Conservation (phyloP, 1,284 basidiomycete genomes). For the Agroathelia rolfsii region DNA sequence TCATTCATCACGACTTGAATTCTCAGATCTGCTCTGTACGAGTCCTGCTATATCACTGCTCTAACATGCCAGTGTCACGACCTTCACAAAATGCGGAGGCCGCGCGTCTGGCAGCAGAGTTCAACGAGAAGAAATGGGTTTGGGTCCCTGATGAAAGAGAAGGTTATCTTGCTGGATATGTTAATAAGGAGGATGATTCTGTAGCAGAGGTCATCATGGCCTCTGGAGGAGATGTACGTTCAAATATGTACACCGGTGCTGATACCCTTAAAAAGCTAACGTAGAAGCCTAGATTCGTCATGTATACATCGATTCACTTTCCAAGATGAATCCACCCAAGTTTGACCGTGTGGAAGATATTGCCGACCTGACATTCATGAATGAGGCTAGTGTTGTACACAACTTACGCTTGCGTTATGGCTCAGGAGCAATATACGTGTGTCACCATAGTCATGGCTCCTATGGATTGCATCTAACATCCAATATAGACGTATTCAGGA, state of each 20-base stretch:
- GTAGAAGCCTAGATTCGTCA: conserved; percentile 45
- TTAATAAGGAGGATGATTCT: conserved; percentile 76
- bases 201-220: conserved; percentile 74
- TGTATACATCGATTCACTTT: conserved; percentile 70
- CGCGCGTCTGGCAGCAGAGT: conserved; percentile 88
- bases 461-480: conserved; percentile 6
- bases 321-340: conserved; percentile 97
- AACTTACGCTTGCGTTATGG: conserved; percentile 90
- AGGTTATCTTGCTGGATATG: conserved; percentile 87
- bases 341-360: conserved; percentile 98
- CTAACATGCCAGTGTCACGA: conserved; percentile 43
- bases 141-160: conserved; percentile 89
- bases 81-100: conserved; percentile 60
- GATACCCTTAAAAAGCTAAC: conserved; percentile 5
- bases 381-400: conserved; percentile 98
- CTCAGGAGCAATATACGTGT: conserved; percentile 89
- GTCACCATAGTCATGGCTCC: conserved; percentile 23
- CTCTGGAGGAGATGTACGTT: conserved; percentile 63
- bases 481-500: conserved; percentile 82
- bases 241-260: conserved; percentile 3
- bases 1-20: too few species aligned
- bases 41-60: conserved; percentile 1
- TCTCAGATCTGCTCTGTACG: background rate
- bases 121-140: conserved; percentile 96
- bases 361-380: conserved; percentile 94